Percentiles rank a stretch among this genome's conserved stretches.
phyloP scores from a whole-genome alignment of 1,284 basidiomycete species.

The Grifola frondosa region DNA sequence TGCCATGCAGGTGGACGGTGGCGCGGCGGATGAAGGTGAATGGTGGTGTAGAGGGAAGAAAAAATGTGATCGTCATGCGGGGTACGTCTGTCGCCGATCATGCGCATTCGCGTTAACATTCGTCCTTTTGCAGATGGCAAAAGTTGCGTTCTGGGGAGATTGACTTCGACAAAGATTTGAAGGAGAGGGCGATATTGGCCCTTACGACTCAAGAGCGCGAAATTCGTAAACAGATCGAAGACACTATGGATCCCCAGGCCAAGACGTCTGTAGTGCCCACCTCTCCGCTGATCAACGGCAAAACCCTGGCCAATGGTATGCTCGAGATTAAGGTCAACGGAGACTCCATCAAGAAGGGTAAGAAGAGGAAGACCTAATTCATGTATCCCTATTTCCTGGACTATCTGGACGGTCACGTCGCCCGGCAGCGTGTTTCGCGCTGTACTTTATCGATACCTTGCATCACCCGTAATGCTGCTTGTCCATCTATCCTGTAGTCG shows the following conservation, averaged over 20 bases:
- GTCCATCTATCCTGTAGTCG: slow-evolving; percentile 5
- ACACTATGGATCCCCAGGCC: slow-evolving; percentile 55
- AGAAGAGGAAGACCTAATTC: slow-evolving; percentile 50
- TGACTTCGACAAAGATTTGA: slow-evolving; percentile 66
- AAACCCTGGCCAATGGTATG: slow-evolving; percentile 27
- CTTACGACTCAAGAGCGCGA: slow-evolving; percentile 72
- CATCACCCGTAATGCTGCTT: too few relatives aligned
- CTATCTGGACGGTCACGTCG: too few relatives aligned
- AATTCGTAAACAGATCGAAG: slow-evolving; percentile 70
- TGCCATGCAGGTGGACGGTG: slow-evolving; percentile 43
- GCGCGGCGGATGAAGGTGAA: slow-evolving; percentile 43
- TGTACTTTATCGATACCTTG: too few relatives aligned
- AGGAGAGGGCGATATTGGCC: slow-evolving; percentile 58
- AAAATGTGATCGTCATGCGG: slow-evolving; percentile 75
- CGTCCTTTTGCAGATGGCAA: slow-evolving; percentile 66
- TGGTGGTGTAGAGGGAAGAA: slow-evolving; percentile 78
- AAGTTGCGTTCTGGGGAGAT: slow-evolving; percentile 70
- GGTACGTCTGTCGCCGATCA: slow-evolving; percentile 41
- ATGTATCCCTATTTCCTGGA: too few relatives aligned
- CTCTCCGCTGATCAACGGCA: slow-evolving; percentile 41
- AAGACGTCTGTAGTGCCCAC: slow-evolving; percentile 22
- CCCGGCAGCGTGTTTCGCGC: too few relatives aligned
- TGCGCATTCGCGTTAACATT: slow-evolving; percentile 9
- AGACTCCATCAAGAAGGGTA: slow-evolving; percentile 52
- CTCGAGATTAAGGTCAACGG: slow-evolving; percentile 42